These are phyloP conservation scores for Turritis glabra DNA, from an alignment of 345 rosid species.

Conservation along the genomic window DNA sequence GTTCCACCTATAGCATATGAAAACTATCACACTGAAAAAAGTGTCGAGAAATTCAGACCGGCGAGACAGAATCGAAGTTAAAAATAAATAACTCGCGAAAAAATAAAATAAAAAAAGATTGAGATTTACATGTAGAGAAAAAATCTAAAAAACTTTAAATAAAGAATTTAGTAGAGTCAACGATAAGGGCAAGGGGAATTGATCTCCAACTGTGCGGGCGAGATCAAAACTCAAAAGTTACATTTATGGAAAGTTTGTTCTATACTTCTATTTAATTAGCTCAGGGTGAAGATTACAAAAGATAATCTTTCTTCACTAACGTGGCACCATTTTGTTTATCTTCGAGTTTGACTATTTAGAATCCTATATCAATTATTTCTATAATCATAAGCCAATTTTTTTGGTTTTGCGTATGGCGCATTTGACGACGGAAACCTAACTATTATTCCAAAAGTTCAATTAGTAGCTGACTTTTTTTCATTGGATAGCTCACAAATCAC, in stretches of 20 bases:
- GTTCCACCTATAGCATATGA: too few relatives aligned
- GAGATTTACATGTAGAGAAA: neutral
- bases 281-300: neutral
- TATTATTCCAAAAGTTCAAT: constrained; percentile 34
- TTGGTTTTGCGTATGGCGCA: constrained; percentile 18
- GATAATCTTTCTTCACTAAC: neutral
- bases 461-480: constrained; percentile 25
- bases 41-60: too few relatives aligned
- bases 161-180: neutral
- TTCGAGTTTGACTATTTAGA: constrained; percentile 22
- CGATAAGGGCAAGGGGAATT: neutral
- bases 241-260: constrained; percentile 6
- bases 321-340: constrained; percentile 24
- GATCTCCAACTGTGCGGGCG: constrained; percentile 18
- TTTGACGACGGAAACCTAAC: constrained; percentile 22
- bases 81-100: too few relatives aligned
- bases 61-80: too few relatives aligned
- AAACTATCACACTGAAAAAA: too few relatives aligned
- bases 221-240: constrained; percentile 24
- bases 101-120: too few relatives aligned
- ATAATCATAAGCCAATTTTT: constrained; percentile 8
- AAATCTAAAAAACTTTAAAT: neutral
- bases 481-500: constrained; percentile 24
- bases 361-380: neutral
- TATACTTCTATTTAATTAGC: neutral